Evolutionary conservation across 139 green algal species (phyloP), one percentile per base, ranked within the genome.

Genomic region (Picochlorum sp.): DNA sequence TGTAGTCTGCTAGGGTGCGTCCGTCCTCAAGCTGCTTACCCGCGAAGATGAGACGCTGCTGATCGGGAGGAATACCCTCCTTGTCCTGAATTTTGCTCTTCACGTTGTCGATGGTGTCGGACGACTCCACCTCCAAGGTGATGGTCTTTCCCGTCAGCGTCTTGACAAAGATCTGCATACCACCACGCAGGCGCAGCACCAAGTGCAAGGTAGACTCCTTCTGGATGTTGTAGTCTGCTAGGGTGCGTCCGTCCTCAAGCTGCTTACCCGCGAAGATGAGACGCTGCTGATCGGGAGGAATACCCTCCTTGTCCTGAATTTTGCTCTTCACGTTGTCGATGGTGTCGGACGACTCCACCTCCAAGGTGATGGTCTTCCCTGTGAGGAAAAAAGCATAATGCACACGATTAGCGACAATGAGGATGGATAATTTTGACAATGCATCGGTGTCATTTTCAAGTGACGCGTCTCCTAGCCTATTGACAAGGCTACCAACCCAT

Each of bases 211-310:
- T 87, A 9, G 65, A 79, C 72, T 93, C 88, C 84, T 96, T 96
- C 86, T 96, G 89, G 77, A 96, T 96, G 82, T 96, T 96, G 84
- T 96, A 61, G 20, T 61, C 54, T 22, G 54, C 54, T 31, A 61
- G 33, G 4, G 54, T 97, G 68, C 88, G 84, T 26, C 88, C 90
- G 60, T 97, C 90, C 78, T 97, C 90, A 59, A 97, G 85, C 85
- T 97, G 90, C 83, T 96, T 97, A 72, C 90, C 90, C 2, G 90
- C 90, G 50, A 96, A 97, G 63, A 97, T 97, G 58, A 97, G 80
- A 55, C 90, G 84, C 81, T 97, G 90, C 84, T 96, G 88, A 76
- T 97, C 90, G 39, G 88, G 88, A 18, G 90, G 90, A 61, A 97
- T 95, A 49, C 87, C 81, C 64, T 90, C 84, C 72, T 91, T 89